Conservation (phyloP, 2,329 filamentous ascomycete species). For the Penicillium sp. region DNA sequence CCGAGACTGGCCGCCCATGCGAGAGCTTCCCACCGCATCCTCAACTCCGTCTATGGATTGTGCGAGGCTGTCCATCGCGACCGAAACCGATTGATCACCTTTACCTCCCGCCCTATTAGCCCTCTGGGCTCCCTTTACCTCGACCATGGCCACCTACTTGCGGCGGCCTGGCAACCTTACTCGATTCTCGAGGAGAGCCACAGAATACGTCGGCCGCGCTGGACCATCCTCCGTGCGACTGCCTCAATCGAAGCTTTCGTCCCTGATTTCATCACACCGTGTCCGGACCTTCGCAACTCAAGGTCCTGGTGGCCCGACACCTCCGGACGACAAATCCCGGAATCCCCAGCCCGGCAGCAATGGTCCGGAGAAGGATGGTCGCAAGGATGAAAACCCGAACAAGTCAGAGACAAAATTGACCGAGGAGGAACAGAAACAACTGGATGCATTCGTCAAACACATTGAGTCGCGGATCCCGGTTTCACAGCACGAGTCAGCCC, state of each 20-base stretch:
- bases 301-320: conserved; percentile 51
- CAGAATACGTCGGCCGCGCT: conserved; percentile 57
- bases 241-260: conserved; percentile 44
- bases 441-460: conserved; percentile 61
- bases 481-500: conserved; percentile 63
- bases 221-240: conserved; percentile 48
- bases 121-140: conserved; percentile 40
- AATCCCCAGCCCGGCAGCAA: conserved; percentile 44
- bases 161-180: conserved; percentile 69
- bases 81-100: conserved; percentile 29
- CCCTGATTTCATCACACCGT: conserved; percentile 38
- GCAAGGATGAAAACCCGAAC: conserved; percentile 30
- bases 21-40: conserved; percentile 30
- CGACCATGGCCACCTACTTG: conserved; percentile 68
- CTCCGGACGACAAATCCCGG: conserved; percentile 43
- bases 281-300: conserved; percentile 48
- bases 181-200: conserved; percentile 63
- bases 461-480: conserved; percentile 65
- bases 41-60: conserved; percentile 33
- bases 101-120: conserved; percentile 28
- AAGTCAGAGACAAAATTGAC: conserved; percentile 53
- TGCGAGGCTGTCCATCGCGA: conserved; percentile 22
- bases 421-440: conserved; percentile 59
- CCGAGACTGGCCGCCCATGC: conserved; percentile 27
- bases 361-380: conserved; percentile 46